These are phyloP conservation scores for Bryoerythrophyllum caledonicum DNA, from an alignment of 225 moss, liverwort and hornwort species.

Conservation along the genomic window DNA sequence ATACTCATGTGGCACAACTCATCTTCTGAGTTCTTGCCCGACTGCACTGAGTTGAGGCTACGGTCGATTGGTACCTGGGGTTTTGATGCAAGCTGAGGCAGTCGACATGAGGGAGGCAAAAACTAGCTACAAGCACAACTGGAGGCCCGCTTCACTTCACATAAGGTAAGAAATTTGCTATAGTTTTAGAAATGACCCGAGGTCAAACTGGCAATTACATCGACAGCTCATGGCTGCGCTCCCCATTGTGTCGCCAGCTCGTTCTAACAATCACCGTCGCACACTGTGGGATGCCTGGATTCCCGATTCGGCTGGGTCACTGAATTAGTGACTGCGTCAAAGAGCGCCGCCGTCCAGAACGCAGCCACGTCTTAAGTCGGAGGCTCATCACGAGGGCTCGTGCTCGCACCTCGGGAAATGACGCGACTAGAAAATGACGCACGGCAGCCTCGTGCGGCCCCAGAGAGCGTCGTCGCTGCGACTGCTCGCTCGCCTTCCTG, in stretches of 20 bases:
- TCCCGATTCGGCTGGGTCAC: slow-evolving; percentile 37
- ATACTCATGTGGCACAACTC: slow-evolving; percentile 7
- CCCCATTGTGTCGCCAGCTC: slow-evolving; percentile 36
- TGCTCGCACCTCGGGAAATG: background rate
- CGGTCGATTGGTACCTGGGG: background rate
- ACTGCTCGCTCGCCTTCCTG: slow-evolving; percentile 21
- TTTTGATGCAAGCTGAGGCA: too few species aligned
- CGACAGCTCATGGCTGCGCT: slow-evolving; percentile 35
- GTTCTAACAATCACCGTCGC: slow-evolving; percentile 24
- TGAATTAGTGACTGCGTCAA: slow-evolving; percentile 43
- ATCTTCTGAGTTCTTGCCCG: background rate
- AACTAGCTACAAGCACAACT: slow-evolving; percentile 11
- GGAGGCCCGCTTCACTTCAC: background rate
- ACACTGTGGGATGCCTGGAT: slow-evolving; percentile 21
- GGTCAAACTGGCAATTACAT: slow-evolving; percentile 30
- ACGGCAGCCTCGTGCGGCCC: slow-evolving; percentile 24
- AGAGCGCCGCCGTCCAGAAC: slow-evolving; percentile 36
- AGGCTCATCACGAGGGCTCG: background rate
- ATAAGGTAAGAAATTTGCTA: background rate
- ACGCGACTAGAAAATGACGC: slow-evolving; percentile 32
- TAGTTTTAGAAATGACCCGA: slow-evolving; percentile 5
- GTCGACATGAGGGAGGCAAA: background rate
- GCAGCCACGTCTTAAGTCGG: slow-evolving; percentile 19
- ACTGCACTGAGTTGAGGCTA: background rate
- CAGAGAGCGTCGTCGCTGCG: slow-evolving; percentile 12